These are phyloP conservation scores for Clarireedia hainanense DNA, from an alignment of 2,329 filamentous ascomycete genomes.

Conservation along the genomic window DNA sequence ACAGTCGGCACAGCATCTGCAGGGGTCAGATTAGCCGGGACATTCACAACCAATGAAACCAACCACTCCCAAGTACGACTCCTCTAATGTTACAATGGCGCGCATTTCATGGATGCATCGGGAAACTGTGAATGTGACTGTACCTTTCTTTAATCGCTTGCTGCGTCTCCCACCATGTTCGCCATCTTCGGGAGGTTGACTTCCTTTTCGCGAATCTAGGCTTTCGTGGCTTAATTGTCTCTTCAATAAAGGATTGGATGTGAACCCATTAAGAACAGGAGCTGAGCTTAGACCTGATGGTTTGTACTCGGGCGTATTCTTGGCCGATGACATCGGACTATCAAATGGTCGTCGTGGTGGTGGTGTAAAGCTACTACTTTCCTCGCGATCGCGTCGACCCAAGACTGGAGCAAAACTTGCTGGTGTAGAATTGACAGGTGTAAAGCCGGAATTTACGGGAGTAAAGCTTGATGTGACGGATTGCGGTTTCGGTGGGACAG, in stretches of 20 bases:
- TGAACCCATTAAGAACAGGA: constrained; percentile 40
- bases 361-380: constrained; percentile 47
- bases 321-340: constrained; percentile 54
- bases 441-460: constrained; percentile 44
- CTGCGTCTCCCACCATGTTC: constrained; percentile 71
- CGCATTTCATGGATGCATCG: not conserved
- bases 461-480: constrained; percentile 30
- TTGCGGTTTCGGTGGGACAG: constrained; percentile 19
- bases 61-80: constrained; percentile 5
- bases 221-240: constrained; percentile 61
- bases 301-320: constrained; percentile 57
- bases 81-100: constrained; percentile 3
- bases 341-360: constrained; percentile 44
- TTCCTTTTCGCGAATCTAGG: constrained; percentile 28
- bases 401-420: not conserved
- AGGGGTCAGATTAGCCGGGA: constrained; percentile 32
- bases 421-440: constrained; percentile 36
- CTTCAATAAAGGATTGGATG: constrained; percentile 55
- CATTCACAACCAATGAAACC: constrained; percentile 19
- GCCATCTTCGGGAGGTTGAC: constrained; percentile 34
- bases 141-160: constrained; percentile 87
- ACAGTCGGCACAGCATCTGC: constrained; percentile 68
- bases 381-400: constrained; percentile 41
- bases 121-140: constrained; percentile 22
- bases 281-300: constrained; percentile 46